A percentile compares a stretch with the other conserved stretches of the same genome.
Evolutionary conservation across 2,329 filamentous ascomycete genomes (phyloP).

Genomic region (Didymella segeticola): DNA sequence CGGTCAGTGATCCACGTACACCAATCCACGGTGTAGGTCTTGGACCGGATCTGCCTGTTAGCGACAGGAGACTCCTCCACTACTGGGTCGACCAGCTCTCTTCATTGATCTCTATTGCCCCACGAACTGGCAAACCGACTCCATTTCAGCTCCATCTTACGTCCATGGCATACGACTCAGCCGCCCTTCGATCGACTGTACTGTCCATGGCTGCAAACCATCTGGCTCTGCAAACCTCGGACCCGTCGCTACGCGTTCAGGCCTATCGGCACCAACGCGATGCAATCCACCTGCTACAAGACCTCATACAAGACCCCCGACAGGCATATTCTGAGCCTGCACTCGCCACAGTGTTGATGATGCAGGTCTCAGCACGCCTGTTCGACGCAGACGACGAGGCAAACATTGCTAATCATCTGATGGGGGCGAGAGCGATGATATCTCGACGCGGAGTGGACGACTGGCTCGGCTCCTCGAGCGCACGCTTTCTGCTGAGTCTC

Average conservation of each 20-base stretch:
- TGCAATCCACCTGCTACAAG: conserved; percentile 36
- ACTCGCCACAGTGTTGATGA: conserved; percentile 43
- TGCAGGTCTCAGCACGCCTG: conserved; percentile 41
- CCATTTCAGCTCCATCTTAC: conserved; percentile 40
- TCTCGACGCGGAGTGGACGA: conserved; percentile 15
- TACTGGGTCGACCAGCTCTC: conserved; percentile 40
- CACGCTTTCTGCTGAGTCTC: conserved; percentile 37
- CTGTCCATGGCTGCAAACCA: conserved; percentile 43
- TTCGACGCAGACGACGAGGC: conserved; percentile 37
- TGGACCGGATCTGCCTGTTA: conserved; percentile 22
- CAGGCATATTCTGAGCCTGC: conserved; percentile 29
- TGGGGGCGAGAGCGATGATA: conserved; percentile 43
- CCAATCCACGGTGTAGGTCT: conserved; percentile 9
- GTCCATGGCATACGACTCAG: conserved; percentile 33
- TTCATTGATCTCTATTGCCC: conserved; percentile 33
- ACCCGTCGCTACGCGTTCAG: conserved; percentile 28
- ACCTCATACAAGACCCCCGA: conserved; percentile 31
- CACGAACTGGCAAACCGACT: conserved; percentile 23
- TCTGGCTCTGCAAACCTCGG: conserved; percentile 29
- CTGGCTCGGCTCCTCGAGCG: conserved; percentile 27
- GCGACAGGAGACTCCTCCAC: conserved; percentile 34
- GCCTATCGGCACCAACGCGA: conserved; percentile 38
- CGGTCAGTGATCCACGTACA: conserved; percentile 13
- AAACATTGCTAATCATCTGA: conserved; percentile 37
- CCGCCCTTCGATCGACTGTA: conserved; percentile 39